These are phyloP conservation scores for Hymenoscyphus linearis DNA, from an alignment of 2,329 filamentous ascomycete species.

Conservation along the genomic window DNA sequence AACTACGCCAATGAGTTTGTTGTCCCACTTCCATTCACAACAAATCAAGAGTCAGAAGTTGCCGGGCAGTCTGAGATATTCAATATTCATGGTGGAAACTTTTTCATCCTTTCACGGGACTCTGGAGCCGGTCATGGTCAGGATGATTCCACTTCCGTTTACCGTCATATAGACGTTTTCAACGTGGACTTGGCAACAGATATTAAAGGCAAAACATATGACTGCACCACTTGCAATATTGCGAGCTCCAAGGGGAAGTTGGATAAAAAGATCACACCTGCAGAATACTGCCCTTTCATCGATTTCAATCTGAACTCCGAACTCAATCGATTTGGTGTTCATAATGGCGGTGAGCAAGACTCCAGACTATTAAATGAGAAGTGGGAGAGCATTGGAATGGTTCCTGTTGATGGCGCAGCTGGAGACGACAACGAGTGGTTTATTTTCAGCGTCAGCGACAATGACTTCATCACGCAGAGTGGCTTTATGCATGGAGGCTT, in stretches of 20 bases:
- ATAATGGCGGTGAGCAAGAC: slow-evolving; percentile 62
- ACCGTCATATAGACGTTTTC: slow-evolving; percentile 66
- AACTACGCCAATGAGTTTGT: slow-evolving; percentile 57
- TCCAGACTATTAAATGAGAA: slow-evolving; percentile 64
- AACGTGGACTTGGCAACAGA: slow-evolving; percentile 58
- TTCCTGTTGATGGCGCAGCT: slow-evolving; percentile 48
- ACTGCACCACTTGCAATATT: slow-evolving; percentile 34
- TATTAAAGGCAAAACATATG: slow-evolving; percentile 43
- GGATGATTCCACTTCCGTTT: slow-evolving; percentile 47
- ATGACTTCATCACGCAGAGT: slow-evolving; percentile 71
- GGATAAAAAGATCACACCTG: slow-evolving; percentile 48
- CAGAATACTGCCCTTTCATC: slow-evolving; percentile 59
- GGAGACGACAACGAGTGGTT: slow-evolving; percentile 56
- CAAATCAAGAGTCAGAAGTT: slow-evolving; percentile 44
- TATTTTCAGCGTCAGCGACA: slow-evolving; percentile 63
- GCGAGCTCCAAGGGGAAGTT: slow-evolving; percentile 45
- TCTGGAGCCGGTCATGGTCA: slow-evolving; percentile 54
- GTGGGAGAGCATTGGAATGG: slow-evolving; percentile 65
- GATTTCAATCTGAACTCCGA: slow-evolving; percentile 63
- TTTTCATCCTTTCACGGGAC: slow-evolving; percentile 63
- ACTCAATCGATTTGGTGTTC: slow-evolving; percentile 59
- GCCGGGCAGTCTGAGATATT: slow-evolving; percentile 67
- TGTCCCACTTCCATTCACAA: slow-evolving; percentile 55
- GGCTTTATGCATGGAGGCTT: slow-evolving; percentile 50
- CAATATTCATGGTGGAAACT: slow-evolving; percentile 56